Evolutionary conservation across 305 asterid species (phyloP).

Genomic region (Coffea humblotiana): DNA sequence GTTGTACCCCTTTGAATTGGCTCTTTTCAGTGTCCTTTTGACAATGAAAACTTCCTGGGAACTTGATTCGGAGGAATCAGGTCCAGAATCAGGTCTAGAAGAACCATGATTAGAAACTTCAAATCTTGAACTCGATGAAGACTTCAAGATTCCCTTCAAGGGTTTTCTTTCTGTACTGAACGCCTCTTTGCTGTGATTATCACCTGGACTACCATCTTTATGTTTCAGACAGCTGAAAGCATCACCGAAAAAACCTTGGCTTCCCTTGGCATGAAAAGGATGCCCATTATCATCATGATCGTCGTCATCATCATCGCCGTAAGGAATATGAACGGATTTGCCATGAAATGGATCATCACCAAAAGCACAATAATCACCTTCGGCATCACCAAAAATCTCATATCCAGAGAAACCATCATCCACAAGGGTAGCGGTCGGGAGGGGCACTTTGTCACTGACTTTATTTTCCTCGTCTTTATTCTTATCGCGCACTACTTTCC

Average conservation of each 20-base stretch:
- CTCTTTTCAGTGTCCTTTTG: slow-evolving; percentile 42
- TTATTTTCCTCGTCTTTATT: background rate
- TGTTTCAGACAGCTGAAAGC: background rate
- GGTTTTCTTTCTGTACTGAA: slow-evolving; percentile 26
- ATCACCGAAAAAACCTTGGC: slow-evolving; percentile 20
- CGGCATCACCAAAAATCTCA: slow-evolving; percentile 1
- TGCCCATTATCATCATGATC: slow-evolving; percentile 2
- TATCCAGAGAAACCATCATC: slow-evolving; percentile 22
- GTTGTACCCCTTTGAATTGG: slow-evolving; percentile 81
- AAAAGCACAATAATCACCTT: slow-evolving; percentile 14
- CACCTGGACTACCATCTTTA: slow-evolving; percentile 13
- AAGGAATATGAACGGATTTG: slow-evolving; percentile 14
- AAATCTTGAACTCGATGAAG: slow-evolving; percentile 40
- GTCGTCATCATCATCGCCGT: background rate
- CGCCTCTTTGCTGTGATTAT: slow-evolving; percentile 16
- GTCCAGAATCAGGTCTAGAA: slow-evolving; percentile 5
- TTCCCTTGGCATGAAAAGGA: slow-evolving; percentile 9
- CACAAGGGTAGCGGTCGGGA: slow-evolving; percentile 2
- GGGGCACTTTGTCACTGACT: slow-evolving; percentile 8
- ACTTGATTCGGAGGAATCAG: slow-evolving; percentile 30
- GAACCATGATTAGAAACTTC: slow-evolving; percentile 26
- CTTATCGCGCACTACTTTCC: slow-evolving; percentile 25
- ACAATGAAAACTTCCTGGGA: slow-evolving; percentile 16
- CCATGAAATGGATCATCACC: slow-evolving; percentile 11
- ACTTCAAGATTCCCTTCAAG: slow-evolving; percentile 65